Conservation (phyloP, 1,139 yeast genomes). For the Pichia sp. region DNA sequence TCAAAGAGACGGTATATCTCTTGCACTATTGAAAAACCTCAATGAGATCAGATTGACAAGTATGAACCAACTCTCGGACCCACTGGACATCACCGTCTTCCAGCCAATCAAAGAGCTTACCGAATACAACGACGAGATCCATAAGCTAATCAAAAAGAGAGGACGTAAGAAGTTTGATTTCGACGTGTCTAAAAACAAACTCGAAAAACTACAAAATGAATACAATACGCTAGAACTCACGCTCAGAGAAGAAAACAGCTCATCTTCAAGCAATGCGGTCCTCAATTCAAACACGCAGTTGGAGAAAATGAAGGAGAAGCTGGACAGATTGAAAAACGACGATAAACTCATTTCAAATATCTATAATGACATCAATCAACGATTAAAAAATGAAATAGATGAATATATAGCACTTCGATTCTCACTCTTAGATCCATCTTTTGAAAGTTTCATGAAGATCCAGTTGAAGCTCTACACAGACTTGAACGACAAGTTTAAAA, state of each 20-base stretch:
- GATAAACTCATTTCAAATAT: constrained; percentile 33
- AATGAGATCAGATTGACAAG: constrained; percentile 36
- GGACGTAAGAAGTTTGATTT: constrained; percentile 51
- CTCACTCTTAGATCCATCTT: constrained; percentile 54
- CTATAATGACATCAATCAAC: constrained; percentile 42
- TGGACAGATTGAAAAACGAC: constrained; percentile 33
- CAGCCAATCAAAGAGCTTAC: constrained; percentile 51
- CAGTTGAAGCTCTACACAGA: constrained; percentile 52
- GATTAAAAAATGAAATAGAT: constrained; percentile 50
- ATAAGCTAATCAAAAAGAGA: constrained; percentile 53
- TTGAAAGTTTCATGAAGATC: constrained; percentile 56
- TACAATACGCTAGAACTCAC: constrained; percentile 27
- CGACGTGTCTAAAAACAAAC: constrained; percentile 47
- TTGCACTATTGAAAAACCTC: constrained; percentile 37
- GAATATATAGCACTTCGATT: constrained; percentile 48
- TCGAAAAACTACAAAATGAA: constrained; percentile 42
- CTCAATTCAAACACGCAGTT: constrained; percentile 26
- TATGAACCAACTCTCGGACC: constrained; percentile 42
- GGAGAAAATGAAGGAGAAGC: constrained; percentile 25
- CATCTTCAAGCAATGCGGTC: constrained; percentile 6
- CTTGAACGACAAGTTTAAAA: constrained; percentile 37
- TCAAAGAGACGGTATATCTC: constrained; percentile 31
- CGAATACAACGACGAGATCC: constrained; percentile 52
- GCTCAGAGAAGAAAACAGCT: constrained; percentile 12
- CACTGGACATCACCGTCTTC: constrained; percentile 49